Percentiles rank a stretch among this genome's conserved stretches.
Conservation (phyloP, 139 green algal species). For the Chlamydomonas sp. region DNA sequence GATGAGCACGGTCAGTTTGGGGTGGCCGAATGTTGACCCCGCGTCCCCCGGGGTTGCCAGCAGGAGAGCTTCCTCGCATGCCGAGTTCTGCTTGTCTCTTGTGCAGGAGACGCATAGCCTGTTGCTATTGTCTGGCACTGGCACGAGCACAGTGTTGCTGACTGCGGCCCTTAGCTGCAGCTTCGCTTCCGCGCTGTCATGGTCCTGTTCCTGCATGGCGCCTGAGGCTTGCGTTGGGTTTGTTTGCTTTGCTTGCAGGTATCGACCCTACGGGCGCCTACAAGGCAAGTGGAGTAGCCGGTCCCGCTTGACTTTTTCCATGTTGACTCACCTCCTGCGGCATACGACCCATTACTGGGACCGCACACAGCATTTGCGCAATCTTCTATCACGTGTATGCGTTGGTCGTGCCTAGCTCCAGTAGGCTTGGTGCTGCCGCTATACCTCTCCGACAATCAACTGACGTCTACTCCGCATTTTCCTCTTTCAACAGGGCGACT, state of each 20-base stretch:
- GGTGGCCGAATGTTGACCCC: too few species aligned
- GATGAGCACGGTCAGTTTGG: constrained; percentile 56
- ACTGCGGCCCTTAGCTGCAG: not conserved
- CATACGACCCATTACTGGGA: too few species aligned
- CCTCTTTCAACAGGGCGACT: constrained; percentile 94
- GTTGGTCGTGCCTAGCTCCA: too few species aligned
- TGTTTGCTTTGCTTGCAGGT: constrained; percentile 42
- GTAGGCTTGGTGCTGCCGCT: too few species aligned
- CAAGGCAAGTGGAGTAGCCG: too few species aligned
- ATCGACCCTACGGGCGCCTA: constrained; percentile 96
- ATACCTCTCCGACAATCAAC: too few species aligned
- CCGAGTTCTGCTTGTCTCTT: not conserved
- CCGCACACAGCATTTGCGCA: too few species aligned
- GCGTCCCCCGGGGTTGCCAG: not conserved
- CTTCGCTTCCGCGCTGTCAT: not conserved
- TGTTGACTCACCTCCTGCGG: too few species aligned
- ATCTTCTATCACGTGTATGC: too few species aligned
- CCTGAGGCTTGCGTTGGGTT: not conserved
- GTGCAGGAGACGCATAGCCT: not conserved
- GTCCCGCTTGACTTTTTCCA: too few species aligned
- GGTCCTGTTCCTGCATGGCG: not conserved
- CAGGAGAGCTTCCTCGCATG: not conserved
- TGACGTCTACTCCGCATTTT: too few species aligned
- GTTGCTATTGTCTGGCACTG: not conserved
- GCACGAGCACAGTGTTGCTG: not conserved